phyloP scores from a whole-genome alignment of 2,329 filamentous ascomycete species.

The Teratosphaeriaceae sp. region DNA sequence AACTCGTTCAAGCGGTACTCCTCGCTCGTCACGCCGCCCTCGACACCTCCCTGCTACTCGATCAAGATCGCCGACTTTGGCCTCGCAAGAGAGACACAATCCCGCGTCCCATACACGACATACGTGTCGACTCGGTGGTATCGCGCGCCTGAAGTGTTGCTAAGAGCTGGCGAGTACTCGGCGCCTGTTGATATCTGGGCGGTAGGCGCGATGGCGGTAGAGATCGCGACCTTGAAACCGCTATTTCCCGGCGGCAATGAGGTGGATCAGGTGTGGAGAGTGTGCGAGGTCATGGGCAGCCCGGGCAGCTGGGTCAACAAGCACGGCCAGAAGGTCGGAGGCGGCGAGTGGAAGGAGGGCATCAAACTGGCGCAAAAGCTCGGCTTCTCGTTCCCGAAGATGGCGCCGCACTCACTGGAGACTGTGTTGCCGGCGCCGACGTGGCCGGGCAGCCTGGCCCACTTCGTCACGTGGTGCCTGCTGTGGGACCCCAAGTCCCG shows the following conservation, averaged over 20 bases:
- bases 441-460: conserved; percentile 80
- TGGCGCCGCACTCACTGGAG: conserved; percentile 96
- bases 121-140: conserved; percentile 99
- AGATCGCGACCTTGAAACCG: conserved; percentile 92
- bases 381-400: conserved; percentile 97
- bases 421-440: conserved; percentile 84
- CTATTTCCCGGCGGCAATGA: conserved; percentile 97
- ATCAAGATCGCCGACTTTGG: conserved; percentile 99
- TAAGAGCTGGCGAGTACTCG: conserved; percentile 93
- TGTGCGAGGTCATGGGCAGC: conserved; percentile 99
- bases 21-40: conserved; percentile 84
- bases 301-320: conserved; percentile 98
- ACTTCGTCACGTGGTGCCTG: conserved; percentile 96
- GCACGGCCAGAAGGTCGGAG: conserved; percentile 74
- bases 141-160: conserved; percentile 82
- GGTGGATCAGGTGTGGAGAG: conserved; percentile 97
- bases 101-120: conserved; percentile 92
- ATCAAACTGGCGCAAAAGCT: conserved; percentile 89
- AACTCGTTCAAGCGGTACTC: conserved; percentile 93
- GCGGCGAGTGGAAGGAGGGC: conserved; percentile 96
- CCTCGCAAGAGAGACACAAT: conserved; percentile 93
- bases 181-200: conserved; percentile 99
- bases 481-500: conserved; percentile 97
- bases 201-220: conserved; percentile 95
- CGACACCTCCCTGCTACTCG: conserved; percentile 86